Conservation (phyloP, 345 rosid genomes). For the Ailanthus altissimus region DNA sequence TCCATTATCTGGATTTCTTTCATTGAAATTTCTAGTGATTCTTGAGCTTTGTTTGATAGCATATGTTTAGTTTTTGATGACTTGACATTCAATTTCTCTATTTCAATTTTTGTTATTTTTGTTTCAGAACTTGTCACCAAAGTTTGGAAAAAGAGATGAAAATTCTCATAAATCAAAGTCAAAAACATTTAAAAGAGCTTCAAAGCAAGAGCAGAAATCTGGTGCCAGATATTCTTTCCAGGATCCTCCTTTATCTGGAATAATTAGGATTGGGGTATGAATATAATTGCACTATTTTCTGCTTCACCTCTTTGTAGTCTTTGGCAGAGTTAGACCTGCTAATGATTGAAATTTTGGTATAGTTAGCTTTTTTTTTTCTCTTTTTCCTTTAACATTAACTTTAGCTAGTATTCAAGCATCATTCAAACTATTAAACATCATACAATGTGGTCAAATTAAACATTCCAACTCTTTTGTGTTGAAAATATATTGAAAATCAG, state of each 20-base stretch:
- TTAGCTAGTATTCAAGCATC: too few relatives aligned
- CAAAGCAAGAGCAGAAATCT: constrained; percentile 22
- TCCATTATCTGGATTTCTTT: background rate
- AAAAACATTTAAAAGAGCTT: constrained; percentile 25
- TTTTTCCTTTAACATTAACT: background rate
- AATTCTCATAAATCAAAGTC: constrained; percentile 28
- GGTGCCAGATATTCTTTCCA: constrained; percentile 24
- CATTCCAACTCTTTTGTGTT: background rate
- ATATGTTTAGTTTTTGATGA: constrained; percentile 2
- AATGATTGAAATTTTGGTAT: background rate
- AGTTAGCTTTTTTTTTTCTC: background rate
- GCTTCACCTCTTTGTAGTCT: background rate
- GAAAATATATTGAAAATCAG: background rate
- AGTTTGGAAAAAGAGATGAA: constrained; percentile 13
- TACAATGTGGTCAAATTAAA: background rate
- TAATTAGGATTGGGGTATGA: constrained; percentile 32
- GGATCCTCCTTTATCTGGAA: constrained; percentile 34
- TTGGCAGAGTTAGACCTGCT: background rate
- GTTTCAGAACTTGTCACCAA: constrained; percentile 35
- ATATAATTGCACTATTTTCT: background rate
- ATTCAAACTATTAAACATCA: background rate
- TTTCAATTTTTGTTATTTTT: constrained; percentile 1
- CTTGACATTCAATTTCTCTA: background rate
- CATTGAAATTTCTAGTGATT: background rate
- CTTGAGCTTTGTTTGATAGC: background rate